Base-by-base conservation (phyloP, 768 basidiomycete genomes). In the Lenzites betulinus region DNA sequence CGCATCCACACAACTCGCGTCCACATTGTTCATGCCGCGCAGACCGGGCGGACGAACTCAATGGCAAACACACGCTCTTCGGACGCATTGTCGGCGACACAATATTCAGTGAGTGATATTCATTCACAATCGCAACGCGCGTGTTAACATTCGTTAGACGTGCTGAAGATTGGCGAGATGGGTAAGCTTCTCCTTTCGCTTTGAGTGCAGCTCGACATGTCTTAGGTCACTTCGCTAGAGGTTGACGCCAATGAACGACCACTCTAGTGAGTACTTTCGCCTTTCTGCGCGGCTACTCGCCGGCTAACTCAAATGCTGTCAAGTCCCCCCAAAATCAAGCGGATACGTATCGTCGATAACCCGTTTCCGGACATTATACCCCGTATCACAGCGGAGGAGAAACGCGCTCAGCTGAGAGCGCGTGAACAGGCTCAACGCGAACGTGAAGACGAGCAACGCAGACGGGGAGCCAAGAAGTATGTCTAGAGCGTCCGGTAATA, bases 321-420 rank as follows among this genome's bases (percentile, higher is more conserved):
- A 26, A 95, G 94, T 65, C 94, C 97, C 2, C 95, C 96, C 0
- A 95, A 90, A 71, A 96, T 99, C 71, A 90, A 87, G 66, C 83
- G 83, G 1, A 81, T 96, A 28, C 84, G 87, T 11, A 90, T 99
- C 53, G 70, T 93, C 30, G 94, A 97, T 54, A 96, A 98, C 70
- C 96, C 97, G 0, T 98, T 97, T 71, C 84, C 89, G 54, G 95
- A 98, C 69, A 97, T 98, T 64, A 83, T 95, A 38, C 96, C 96
- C 5, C 88, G 97, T 25, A 99, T 98, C 61, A 99, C 97, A 1
- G 94, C 95, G 1, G 93, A 87, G 2, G 97, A 98, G 76, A 89
- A 90, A 63, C 83, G 88, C 41, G 88, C 80, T 0, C 97, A 99
- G 71, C 88, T 88, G 62, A 82, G 82, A 54, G 96, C 95, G 2